Base-by-base conservation (phyloP, 176 grass and related monocot species). In the Aegilops sharonensis region DNA sequence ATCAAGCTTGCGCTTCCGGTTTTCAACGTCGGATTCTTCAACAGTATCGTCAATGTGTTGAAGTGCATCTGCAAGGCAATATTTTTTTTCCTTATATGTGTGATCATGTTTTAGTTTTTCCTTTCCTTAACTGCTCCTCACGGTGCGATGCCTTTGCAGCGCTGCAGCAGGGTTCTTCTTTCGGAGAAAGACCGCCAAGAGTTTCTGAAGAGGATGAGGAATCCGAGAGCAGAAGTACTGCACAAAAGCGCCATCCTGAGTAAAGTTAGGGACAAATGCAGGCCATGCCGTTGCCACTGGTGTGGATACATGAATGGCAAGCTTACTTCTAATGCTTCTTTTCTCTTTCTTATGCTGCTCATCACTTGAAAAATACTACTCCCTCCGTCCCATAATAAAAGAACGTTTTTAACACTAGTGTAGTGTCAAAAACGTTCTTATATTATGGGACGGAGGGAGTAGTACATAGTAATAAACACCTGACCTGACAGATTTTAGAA, bases 61-160 rank as follows among this genome's bases (percentile, higher is more conserved):
- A 98, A 98, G 90, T 95, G 93, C 72, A 95, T 98, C 83, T 98
- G 93, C 92, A 98, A 98, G 96, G 96, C 24, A 75, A 75, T 29
- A 9, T 6, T 13, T 15, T 27, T 73, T 13, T 8, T 0, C 40
- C 72, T 48, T 75, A 50, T 48, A 48, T 75, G 45, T 50, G 42
- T 75, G 24, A 75, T 9, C 13, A 75, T 73, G 11, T 43, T 48
- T 7, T 65, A 17, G 25, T 23, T 14, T n/a, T 83, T 77, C 63
- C 62, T 68, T 37, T 66, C 83, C 39, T 50, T 21, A 52, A 52
- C 48, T 5, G 14, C 48, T 52, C 57, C 40, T 63, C 17, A 52
- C 48, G 48, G 17, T 17, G 14, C 13, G 20, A 64, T 84, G n/a
- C 75, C 62, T 81, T 89, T 79, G 56, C 67, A 98, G 96, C 72